phyloP scores from a whole-genome alignment of 768 basidiomycete genomes.

The Russula dissimulans region DNA sequence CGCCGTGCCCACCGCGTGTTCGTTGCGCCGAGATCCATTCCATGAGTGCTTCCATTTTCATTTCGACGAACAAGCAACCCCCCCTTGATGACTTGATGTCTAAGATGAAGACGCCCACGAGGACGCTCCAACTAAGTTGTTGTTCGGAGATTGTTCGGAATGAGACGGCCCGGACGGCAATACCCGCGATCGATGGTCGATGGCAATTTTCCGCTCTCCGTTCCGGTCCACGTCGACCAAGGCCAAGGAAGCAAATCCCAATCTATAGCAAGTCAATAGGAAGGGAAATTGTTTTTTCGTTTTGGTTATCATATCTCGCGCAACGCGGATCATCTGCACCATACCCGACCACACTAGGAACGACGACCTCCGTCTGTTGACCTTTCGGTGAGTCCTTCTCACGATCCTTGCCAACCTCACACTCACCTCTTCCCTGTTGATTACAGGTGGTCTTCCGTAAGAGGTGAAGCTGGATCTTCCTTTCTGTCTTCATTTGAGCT shows the following conservation, averaged over 20 bases:
- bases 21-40: neutral
- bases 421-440: neutral
- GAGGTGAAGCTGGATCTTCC: conserved; percentile 38
- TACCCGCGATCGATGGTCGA: conserved; percentile 4
- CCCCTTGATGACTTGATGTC: neutral
- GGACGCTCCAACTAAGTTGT: neutral
- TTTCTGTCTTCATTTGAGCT: neutral
- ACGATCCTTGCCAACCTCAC: neutral
- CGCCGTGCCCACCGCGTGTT: conserved; percentile 8
- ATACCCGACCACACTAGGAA: conserved; percentile 75
- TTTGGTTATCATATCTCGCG: no score
- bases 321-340: conserved; percentile 35
- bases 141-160: neutral
- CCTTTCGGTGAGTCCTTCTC: conserved; percentile 46
- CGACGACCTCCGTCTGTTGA: conserved; percentile 73
- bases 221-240: neutral
- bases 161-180: neutral
- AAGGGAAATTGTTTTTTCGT: no score
- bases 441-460: conserved; percentile 66
- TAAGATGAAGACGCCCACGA: neutral
- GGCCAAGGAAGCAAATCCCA: neutral
- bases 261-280: no score
- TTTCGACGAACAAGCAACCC: neutral
- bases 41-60: conserved; percentile 8
- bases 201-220: conserved; percentile 10